Conservation (phyloP, 129 eudicot genomes). For the Glebionis coronaria region DNA sequence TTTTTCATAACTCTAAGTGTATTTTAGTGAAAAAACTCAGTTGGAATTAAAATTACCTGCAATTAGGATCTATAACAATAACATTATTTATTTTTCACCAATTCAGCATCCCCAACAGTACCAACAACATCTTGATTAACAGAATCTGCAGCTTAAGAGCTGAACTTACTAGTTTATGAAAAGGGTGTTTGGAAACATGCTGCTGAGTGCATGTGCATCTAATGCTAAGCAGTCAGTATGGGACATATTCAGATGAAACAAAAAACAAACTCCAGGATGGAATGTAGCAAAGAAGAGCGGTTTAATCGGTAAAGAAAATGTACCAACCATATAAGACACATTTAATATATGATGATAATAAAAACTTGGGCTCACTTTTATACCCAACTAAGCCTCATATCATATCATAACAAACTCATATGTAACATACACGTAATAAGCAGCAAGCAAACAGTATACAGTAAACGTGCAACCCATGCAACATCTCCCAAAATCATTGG, state of each 20-base stretch:
- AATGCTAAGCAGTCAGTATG: background rate
- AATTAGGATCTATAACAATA: too few species aligned
- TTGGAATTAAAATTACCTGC: too few species aligned
- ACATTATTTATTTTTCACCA: too few species aligned
- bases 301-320: background rate
- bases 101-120: too few species aligned
- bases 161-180: too few species aligned
- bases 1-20: too few species aligned
- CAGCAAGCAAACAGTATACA: slow-evolving; percentile 18
- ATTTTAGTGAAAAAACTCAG: too few species aligned
- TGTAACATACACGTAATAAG: slow-evolving; percentile 25
- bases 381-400: slow-evolving; percentile 36
- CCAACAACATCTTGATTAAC: too few species aligned
- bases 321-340: slow-evolving; percentile 10
- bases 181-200: too few species aligned
- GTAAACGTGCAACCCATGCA: slow-evolving; percentile 13
- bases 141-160: too few species aligned
- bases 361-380: slow-evolving; percentile 28
- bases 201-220: too few species aligned
- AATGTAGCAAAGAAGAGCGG: background rate
- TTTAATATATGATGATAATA: slow-evolving; percentile 13
- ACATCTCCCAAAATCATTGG: slow-evolving; percentile 32
- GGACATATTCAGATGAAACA: background rate
- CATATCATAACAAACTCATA: slow-evolving; percentile 38
- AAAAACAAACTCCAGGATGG: background rate